Base-by-base conservation (phyloP, 352 stramenopile species). In the Pythium aquatile region DNA sequence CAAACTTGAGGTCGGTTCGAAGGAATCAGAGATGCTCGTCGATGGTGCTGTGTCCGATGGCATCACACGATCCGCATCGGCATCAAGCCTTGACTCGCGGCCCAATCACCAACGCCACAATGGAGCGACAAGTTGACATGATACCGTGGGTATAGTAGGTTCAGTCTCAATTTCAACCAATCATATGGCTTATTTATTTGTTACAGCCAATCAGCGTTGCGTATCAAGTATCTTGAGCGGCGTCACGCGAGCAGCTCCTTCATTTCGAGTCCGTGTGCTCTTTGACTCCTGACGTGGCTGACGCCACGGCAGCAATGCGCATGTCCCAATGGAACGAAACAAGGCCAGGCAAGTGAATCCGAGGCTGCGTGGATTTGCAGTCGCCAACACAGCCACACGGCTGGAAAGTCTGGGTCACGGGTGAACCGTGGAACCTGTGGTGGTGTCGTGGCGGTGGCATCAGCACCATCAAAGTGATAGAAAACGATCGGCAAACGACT, bases 191-290 rank as follows among this genome's bases (percentile, higher is more conserved):
- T 28, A 30, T 26, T 9, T 29, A 28, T 35, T 20, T 14, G 33
- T 46, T 58, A 30, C 52, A 46, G 20, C 30, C 52, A 58, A 58
- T 46, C 14, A 24, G 4, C 40, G 33, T 32, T 47, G 39, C 39
- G 39, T 47, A 47, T 47, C 39, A 47, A 40, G 32, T 42, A 26
- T 44, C 52, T 24, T 42, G 39, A 28, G 52, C 28, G 52, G 39
- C 52, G n/a, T 58, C 52, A 58, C 29, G 52, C 39, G 32, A 58
- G 39, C 52, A 56, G 28, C 29, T 56, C 49, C 49, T 17, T 42
- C 49, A 2, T 13, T 47, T 47, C 28, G 11, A 58, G 52, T 58
- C 29, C 52, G 3, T 47, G 52, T n/a, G 9, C 52, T 20, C 52
- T 29, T 24, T 46, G 39, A 47, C 39, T 58, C 30, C 32, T 11